phyloP scores from a whole-genome alignment of 768 basidiomycete species.

The Gloeopeniophorella convolvens region DNA sequence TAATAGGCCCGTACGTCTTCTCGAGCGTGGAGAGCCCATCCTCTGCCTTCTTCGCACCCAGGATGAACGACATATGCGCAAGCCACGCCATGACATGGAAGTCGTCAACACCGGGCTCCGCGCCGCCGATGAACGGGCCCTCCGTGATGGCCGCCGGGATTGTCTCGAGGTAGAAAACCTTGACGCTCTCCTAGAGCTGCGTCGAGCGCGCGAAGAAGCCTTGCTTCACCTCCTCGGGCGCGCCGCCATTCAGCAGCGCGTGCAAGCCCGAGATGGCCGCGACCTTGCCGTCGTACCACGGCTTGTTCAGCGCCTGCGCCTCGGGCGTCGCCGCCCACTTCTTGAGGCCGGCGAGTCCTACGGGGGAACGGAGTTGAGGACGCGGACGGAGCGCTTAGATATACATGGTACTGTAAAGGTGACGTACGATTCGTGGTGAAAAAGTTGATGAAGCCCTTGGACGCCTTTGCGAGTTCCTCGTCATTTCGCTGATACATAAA shows the following conservation, averaged over 20 bases:
- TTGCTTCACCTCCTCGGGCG: conserved; percentile 30
- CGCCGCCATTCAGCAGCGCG: conserved; percentile 36
- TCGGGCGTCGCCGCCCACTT: conserved; percentile 31
- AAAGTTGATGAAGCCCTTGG: conserved; percentile 26
- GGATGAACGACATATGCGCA: conserved; percentile 37
- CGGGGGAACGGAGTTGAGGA: not conserved
- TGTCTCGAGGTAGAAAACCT: conserved; percentile 33
- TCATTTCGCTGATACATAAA: conserved; percentile 39
- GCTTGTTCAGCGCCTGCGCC: conserved; percentile 32
- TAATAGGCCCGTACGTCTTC: conserved; percentile 34
- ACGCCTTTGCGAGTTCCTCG: conserved; percentile 38
- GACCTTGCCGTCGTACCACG: conserved; percentile 40
- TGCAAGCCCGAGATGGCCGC: conserved; percentile 35
- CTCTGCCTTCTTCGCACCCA: conserved; percentile 32
- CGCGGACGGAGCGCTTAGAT: too few species aligned
- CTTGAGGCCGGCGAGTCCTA: conserved; percentile 40
- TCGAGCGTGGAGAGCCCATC: conserved; percentile 35
- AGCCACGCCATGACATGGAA: conserved; percentile 51
- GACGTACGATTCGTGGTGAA: conserved; percentile 39
- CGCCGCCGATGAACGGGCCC: conserved; percentile 43
- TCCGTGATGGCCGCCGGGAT: conserved; percentile 37
- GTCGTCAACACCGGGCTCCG: conserved; percentile 44
- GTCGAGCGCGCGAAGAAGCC: conserved; percentile 36
- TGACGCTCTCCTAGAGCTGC: conserved; percentile 34
- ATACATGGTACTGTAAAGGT: not conserved